phyloP scores from a whole-genome alignment of 352 stramenopile genomes.

The Pilasporangium apinafurcum region DNA sequence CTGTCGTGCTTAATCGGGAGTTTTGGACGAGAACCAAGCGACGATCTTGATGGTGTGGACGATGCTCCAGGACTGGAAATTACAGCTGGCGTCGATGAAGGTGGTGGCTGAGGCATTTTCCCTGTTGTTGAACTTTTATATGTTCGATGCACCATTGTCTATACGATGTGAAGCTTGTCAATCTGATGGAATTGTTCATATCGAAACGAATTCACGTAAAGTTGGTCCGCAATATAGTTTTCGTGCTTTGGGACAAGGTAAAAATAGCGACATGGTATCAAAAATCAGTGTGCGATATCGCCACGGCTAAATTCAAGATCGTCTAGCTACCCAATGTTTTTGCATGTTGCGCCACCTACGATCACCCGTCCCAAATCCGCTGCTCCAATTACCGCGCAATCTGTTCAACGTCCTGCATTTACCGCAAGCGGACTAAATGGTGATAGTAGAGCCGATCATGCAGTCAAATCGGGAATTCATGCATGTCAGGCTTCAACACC shows the following conservation, averaged over 20 bases:
- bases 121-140: neutral
- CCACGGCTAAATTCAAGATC: no score
- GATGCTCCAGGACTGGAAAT: neutral
- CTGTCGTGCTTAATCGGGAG: slow-evolving; percentile 7
- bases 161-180: neutral
- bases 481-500: neutral
- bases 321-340: no score
- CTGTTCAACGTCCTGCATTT: no score
- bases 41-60: neutral
- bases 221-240: no score
- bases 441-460: no score
- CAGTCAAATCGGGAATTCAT: no score
- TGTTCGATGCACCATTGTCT: slow-evolving; percentile 6
- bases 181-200: neutral
- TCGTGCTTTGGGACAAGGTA: neutral
- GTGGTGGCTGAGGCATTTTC: slow-evolving; percentile 9
- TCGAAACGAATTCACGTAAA: no score
- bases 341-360: slow-evolving; percentile 9
- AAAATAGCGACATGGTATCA: neutral
- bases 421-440: no score
- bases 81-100: slow-evolving; percentile 1
- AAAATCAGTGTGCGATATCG: no score
- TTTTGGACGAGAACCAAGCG: slow-evolving; percentile 1
- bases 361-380: slow-evolving; percentile 20
- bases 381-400: neutral